These are phyloP conservation scores for Diaporthe vexans DNA, from an alignment of 2,329 filamentous ascomycete genomes.

Conservation along the genomic window DNA sequence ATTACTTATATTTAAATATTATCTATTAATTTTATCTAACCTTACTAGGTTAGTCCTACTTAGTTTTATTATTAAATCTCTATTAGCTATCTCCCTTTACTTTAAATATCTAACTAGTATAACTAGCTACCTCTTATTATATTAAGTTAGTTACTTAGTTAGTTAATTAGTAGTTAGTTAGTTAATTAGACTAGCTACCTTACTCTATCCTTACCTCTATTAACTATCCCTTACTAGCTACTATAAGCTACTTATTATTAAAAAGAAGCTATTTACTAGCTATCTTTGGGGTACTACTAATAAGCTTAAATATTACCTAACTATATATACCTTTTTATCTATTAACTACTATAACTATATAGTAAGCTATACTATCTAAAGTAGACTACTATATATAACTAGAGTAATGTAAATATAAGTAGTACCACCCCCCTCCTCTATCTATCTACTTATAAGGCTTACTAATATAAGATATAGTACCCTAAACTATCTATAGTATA, in stretches of 20 bases:
- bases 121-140: background rate
- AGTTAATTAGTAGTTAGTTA: too few species aligned
- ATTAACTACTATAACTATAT: background rate
- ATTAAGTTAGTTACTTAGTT: background rate
- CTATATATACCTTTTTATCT: background rate
- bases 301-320: background rate
- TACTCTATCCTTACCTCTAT: too few species aligned
- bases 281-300: background rate
- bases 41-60: background rate
- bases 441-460: background rate
- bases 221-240: background rate
- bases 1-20: background rate
- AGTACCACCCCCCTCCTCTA: background rate
- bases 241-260: background rate
- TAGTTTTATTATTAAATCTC: background rate
- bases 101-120: background rate
- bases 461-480: background rate
- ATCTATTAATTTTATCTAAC: background rate
- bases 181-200: too few species aligned
- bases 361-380: background rate
- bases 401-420: background rate
- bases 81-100: background rate
- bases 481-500: background rate
- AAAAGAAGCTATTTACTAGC: too few species aligned
- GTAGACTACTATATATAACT: background rate